Evolutionary conservation across 2,329 filamentous ascomycete genomes (phyloP), one percentile per base, ranked within the genome.

Genomic region (Penicillium hesseltinei): DNA sequence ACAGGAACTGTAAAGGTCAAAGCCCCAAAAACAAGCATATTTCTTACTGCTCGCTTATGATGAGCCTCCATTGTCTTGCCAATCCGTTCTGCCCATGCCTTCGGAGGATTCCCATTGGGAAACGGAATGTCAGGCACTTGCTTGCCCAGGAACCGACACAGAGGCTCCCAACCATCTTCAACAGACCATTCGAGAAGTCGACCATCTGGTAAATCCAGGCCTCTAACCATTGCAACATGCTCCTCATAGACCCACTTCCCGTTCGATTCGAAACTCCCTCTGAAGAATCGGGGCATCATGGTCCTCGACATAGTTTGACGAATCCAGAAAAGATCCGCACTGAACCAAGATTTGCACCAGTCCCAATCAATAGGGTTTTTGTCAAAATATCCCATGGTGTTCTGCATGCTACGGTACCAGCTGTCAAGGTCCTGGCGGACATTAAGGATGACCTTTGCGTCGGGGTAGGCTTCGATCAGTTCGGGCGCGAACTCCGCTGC

Each of bases 121-220:
- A 56, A 44, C 43, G 13, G 9, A 31, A 9, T 33, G 8, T 2
- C 55, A 51, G 23, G 57, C 13, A 44, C 51, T 51, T 27, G 49
- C 50, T 44, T 58, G 6, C 31, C 25, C 21, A 54, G 15, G 31
- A 59, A 58, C 38, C 19, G 27, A 53, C 67, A 68, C 29, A 73
- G 45, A 27, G 65, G 65, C 44, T 54, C 68, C 69, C 69, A 72
- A 2, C 68, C 69, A 60, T 70, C 66, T 48, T 67, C 64, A 8
- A 69, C 68, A 7, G 48, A 54, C 68, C 66, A 71, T 38, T 68
- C 62, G n/a, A 71, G 55, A 11, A 68, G 21, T 35, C 56, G 51
- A 27, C 64, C 64, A 13, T 51, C 19, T 10, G 59, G 44, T 3
- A 66, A n/a, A 10, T 39, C 53, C n/a, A 69, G 23, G 1, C 66